A percentile compares a stretch with the other conserved stretches of the same genome.
These are phyloP conservation scores for Podaxis sp. DNA, from an alignment of 768 basidiomycete genomes.

Conservation along the genomic window DNA sequence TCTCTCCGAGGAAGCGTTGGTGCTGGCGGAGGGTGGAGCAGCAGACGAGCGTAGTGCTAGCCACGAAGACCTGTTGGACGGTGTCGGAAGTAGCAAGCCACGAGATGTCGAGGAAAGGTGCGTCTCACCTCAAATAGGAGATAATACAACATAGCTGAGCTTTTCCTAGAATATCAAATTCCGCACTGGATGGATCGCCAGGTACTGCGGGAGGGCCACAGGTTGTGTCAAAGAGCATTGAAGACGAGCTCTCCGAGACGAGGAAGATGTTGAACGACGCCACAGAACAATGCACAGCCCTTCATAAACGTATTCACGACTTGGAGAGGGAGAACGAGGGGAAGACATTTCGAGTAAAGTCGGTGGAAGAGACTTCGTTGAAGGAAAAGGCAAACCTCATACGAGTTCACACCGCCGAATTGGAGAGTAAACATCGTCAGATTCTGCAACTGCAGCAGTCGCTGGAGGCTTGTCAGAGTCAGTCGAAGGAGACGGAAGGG, in stretches of 20 bases:
- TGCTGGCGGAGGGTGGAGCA: not conserved
- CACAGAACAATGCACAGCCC: not conserved
- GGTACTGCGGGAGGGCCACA: not conserved
- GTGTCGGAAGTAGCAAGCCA: not conserved
- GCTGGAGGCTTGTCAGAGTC: not conserved
- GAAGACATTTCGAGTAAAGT: not conserved
- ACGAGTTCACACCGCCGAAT: not conserved
- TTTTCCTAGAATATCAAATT: slow-evolving; percentile 1
- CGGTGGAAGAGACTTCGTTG: not conserved
- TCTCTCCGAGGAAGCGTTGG: not conserved
- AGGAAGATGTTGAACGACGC: not conserved
- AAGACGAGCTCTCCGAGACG: not conserved
- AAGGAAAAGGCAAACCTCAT: not conserved
- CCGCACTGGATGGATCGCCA: not conserved
- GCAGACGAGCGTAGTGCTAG: not conserved
- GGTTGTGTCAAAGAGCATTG: not conserved
- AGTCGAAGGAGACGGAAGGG: not conserved
- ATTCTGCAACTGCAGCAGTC: not conserved
- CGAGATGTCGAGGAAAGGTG: not conserved
- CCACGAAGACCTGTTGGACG: not conserved
- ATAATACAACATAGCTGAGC: not conserved
- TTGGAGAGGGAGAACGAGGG: slow-evolving; percentile 1
- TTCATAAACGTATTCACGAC: not conserved
- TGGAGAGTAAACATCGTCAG: not conserved
- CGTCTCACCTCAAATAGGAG: not conserved